phyloP scores from a whole-genome alignment of 108 stramenopile species.

The Cyclotella distinguenda region DNA sequence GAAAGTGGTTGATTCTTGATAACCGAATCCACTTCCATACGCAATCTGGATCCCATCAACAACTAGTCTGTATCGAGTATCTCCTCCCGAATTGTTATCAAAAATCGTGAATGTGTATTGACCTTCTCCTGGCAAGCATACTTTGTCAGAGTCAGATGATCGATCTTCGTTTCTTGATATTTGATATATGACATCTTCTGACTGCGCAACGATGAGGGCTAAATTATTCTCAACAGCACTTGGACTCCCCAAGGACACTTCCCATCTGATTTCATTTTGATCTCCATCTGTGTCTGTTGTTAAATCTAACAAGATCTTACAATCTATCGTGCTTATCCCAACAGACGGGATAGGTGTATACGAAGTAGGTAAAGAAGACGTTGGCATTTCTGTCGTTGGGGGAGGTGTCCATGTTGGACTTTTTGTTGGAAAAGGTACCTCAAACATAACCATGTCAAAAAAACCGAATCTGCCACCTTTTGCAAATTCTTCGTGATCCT shows the following conservation, averaged over 20 bases:
- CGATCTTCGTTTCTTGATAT: neutral
- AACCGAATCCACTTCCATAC: neutral
- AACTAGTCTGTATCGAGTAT: constrained; percentile 3
- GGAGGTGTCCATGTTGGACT: constrained; percentile 9
- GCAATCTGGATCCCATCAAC: constrained; percentile 6
- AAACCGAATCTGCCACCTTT: constrained; percentile 13
- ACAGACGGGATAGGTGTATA: neutral
- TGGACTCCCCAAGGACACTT: neutral
- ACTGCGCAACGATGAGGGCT: constrained; percentile 18
- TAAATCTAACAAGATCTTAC: constrained; percentile 8
- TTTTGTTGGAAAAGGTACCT: constrained; percentile 10
- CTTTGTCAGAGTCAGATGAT: constrained; percentile 5
- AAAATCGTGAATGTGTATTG: constrained; percentile 19
- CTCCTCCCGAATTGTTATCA: constrained; percentile 5
- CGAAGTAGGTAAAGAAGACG: neutral
- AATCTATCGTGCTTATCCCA: neutral
- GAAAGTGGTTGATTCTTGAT: constrained; percentile 4
- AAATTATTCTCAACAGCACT: neutral
- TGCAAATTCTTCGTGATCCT: constrained; percentile 7
- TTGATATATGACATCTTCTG: neutral
- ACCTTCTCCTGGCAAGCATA: constrained; percentile 16
- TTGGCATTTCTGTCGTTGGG: constrained; percentile 5
- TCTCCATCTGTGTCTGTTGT: constrained; percentile 13
- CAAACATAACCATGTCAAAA: constrained; percentile 11
- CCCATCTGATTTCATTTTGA: constrained; percentile 18